Percentiles rank a stretch among this genome's conserved stretches.
phyloP scores from a whole-genome alignment of 2,329 filamentous ascomycete species.

The Truncatella angustata region DNA sequence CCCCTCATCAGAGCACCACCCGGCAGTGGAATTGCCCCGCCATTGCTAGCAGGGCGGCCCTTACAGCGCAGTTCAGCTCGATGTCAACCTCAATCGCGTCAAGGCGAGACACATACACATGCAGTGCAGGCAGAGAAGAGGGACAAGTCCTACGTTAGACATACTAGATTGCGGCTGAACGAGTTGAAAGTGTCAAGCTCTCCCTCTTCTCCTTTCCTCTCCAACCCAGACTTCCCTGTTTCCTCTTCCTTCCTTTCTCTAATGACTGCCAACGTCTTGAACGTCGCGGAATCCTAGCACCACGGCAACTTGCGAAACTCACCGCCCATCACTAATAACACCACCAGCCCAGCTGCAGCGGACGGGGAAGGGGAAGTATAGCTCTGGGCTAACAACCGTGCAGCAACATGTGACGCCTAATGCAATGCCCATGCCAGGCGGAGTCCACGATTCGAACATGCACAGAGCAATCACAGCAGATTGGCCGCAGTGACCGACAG shows the following conservation, averaged over 20 bases:
- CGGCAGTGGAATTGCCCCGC: slow-evolving; percentile 5
- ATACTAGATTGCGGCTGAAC: no score
- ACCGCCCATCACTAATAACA: slow-evolving; percentile 3
- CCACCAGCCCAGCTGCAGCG: neutral
- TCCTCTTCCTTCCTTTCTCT: no score
- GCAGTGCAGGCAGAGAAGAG: no score
- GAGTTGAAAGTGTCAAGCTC: no score
- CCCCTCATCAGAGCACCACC: neutral
- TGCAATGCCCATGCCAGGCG: neutral
- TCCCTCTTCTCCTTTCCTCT: no score
- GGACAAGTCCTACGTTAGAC: no score
- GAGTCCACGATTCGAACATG: neutral
- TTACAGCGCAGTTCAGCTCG: neutral
- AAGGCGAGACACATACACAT: neutral
- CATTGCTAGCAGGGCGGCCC: neutral
- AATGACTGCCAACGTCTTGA: no score
- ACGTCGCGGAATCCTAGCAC: neutral
- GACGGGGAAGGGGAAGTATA: neutral
- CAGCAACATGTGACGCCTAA: slow-evolving; percentile 1
- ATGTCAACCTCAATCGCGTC: neutral
- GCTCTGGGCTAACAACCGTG: neutral
- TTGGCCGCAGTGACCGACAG: neutral
- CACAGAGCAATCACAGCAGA: neutral
- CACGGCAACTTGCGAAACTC: slow-evolving; percentile 8
- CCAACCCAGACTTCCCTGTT: no score